phyloP scores from a whole-genome alignment of 257 asterid genomes.

The Lycium barbarum region DNA sequence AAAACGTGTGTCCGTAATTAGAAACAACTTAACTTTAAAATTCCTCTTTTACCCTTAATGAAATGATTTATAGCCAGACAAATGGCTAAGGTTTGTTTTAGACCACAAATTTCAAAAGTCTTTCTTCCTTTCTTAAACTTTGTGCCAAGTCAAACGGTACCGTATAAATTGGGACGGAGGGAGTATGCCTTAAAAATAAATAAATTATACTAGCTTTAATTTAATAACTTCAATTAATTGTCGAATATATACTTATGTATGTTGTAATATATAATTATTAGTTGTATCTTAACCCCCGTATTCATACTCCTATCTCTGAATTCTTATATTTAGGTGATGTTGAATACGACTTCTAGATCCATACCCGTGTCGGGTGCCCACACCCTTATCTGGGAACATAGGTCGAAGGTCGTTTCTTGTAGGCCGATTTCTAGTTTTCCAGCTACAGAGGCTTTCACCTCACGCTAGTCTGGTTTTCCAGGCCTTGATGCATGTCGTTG shows the following conservation, averaged over 20 bases:
- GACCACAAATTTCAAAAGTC: no score
- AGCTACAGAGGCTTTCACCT: background rate
- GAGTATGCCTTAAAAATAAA: background rate
- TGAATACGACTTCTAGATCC: background rate
- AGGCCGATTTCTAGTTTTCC: background rate
- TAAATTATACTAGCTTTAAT: background rate
- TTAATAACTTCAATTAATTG: background rate
- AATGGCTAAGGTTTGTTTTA: no score
- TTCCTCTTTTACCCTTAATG: no score
- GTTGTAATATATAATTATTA: background rate
- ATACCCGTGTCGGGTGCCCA: background rate
- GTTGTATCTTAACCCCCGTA: background rate
- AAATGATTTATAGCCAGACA: no score
- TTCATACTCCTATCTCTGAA: background rate
- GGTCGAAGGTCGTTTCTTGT: background rate
- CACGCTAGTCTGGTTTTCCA: background rate
- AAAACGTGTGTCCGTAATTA: no score
- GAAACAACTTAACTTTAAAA: no score
- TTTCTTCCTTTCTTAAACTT: no score
- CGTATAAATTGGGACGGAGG: no score
- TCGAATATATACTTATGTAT: background rate
- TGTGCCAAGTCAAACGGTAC: no score
- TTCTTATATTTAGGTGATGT: conserved; percentile 6
- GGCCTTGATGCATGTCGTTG: background rate
- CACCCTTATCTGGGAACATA: background rate